Conservation (phyloP, 768 basidiomycete genomes). For the Russula ochroleuca region DNA sequence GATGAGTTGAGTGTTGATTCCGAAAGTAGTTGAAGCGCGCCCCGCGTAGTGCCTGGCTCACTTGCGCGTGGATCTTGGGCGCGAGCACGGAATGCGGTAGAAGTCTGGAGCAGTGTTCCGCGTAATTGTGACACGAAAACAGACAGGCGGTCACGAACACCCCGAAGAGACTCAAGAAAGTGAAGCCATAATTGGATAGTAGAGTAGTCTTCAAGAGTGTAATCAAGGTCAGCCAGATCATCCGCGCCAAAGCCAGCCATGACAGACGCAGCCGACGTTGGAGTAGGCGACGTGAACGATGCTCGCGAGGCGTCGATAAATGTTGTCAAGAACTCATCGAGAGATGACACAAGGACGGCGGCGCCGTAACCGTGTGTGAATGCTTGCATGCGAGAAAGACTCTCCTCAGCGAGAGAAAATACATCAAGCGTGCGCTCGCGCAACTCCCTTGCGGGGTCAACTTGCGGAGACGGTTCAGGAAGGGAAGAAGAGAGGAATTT, state of each 20-base stretch:
- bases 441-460: slow-evolving; percentile 58
- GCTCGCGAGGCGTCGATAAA: slow-evolving; percentile 62
- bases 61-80: slow-evolving; percentile 52
- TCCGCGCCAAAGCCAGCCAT: slow-evolving; percentile 36
- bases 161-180: slow-evolving; percentile 74
- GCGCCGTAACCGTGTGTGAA: slow-evolving; percentile 92
- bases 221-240: slow-evolving; percentile 76
- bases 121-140: slow-evolving; percentile 70
- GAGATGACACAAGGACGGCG: slow-evolving; percentile 62
- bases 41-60: slow-evolving; percentile 56
- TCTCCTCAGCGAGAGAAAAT: slow-evolving; percentile 76
- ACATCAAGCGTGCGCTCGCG: slow-evolving; percentile 73
- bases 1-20: slow-evolving; percentile 83
- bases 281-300: slow-evolving; percentile 23
- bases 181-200: slow-evolving; percentile 80
- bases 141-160: slow-evolving; percentile 61
- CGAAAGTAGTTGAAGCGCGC: slow-evolving; percentile 67
- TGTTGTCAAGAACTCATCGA: slow-evolving; percentile 65
- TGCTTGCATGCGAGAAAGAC: slow-evolving; percentile 62
- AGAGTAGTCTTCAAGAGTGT: slow-evolving; percentile 84
- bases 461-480: slow-evolving; percentile 38
- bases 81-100: slow-evolving; percentile 54
- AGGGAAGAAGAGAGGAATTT: slow-evolving; percentile 60
- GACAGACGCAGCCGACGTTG: slow-evolving; percentile 34
- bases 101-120: slow-evolving; percentile 53